Base-by-base conservation (phyloP, 1,139 yeast genomes). In the Pichia norvegensis region DNA sequence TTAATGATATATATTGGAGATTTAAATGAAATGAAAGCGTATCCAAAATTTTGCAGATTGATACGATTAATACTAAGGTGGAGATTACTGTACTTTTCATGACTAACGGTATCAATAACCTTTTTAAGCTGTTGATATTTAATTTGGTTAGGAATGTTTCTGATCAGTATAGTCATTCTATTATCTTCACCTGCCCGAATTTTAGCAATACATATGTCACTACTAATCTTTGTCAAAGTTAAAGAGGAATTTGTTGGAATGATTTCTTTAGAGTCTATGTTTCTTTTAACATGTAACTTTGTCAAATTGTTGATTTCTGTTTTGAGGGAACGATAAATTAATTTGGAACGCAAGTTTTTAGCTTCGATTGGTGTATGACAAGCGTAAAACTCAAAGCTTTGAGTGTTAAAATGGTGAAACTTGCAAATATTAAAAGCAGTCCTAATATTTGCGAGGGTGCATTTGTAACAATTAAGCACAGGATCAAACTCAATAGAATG, bases 61-160 rank as follows among this genome's bases (percentile, higher is more conserved):
- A 64, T 66, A 56, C 73, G 74, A 55, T 74, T 79, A 49, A 74
- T 72, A 46, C 79, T 65, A 47, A 74, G 57, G 53, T 74, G 78
- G 48, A 78, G 63, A 60, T 78, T 78, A 55, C 76, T 79, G 55
- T 76, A 78, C 46, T 76, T 69, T 50, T 70, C 64, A 51, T 62
- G 60, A 54, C 69, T 71, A n/a, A 77, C 71, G 29, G 56, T 63
- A 51, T 74, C 78, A 33, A 74, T 55, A 52, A 70, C 68, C 29
- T 65, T 65, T 52, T 73, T 70, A 33, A 74, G 64, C 56, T 68
- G 66, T 33, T 65, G 60, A 51, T 72, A 75, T 44, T 62, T 69
- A 29, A 72, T 66, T 54, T 71, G 72, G 57, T 74, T 74, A 35
- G 79, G 79, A 41, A 74, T 73, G 48, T 74, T 74, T 46, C 76